A percentile compares a stretch with the other conserved stretches of the same genome.
These are phyloP conservation scores for Pichia deserticola DNA, from an alignment of 805 yeast genomes.

Conservation along the genomic window DNA sequence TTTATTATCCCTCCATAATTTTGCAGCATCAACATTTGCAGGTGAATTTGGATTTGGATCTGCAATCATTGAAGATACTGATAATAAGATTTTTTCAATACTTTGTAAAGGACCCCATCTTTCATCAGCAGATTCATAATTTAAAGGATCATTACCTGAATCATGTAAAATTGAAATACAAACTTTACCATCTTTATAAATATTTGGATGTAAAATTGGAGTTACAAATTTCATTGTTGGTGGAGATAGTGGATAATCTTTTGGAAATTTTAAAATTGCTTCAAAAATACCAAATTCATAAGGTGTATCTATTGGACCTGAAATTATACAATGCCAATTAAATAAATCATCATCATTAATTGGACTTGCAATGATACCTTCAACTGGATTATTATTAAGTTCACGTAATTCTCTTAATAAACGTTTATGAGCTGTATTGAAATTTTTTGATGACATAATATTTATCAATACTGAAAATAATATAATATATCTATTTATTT, in stretches of 20 bases:
- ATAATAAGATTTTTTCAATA: conserved; percentile 88
- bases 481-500: too few species aligned
- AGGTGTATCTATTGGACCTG: conserved; percentile 49
- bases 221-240: conserved; percentile 63
- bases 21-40: conserved; percentile 75
- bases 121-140: conserved; percentile 92
- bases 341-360: conserved; percentile 47
- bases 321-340: conserved; percentile 46
- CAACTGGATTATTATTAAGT: conserved; percentile 79
- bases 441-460: conserved; percentile 19
- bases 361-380: conserved; percentile 94
- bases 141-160: conserved; percentile 96
- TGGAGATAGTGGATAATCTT: conserved; percentile 52
- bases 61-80: conserved; percentile 94
- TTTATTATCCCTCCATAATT: conserved; percentile 85
- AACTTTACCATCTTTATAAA: conserved; percentile 90
- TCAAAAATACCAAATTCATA: conserved; percentile 52
- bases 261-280: conserved; percentile 39
- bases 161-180: conserved; percentile 93
- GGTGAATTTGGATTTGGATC: conserved; percentile 97
- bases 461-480: neutral
- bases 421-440: conserved; percentile 67
- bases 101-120: conserved; percentile 98
- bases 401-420: conserved; percentile 86
- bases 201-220: conserved; percentile 85